Conservation (phyloP, 1,139 yeast genomes). For the Lodderomyces margitis region DNA sequence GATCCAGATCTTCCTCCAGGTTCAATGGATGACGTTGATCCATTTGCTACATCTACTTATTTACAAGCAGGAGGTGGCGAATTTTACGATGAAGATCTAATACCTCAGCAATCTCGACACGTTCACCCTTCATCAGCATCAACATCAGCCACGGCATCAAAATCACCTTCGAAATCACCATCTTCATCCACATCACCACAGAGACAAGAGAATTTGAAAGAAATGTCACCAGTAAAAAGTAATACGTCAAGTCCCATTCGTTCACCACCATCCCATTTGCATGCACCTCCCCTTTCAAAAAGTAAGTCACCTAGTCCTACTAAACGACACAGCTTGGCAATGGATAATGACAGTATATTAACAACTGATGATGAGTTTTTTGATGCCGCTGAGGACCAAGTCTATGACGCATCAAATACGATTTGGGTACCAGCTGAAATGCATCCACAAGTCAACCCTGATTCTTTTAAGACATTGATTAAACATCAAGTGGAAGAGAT, state of each 20-base stretch:
- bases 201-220: background rate
- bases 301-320: constrained; percentile 11
- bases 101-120: constrained; percentile 7
- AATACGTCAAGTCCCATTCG: background rate
- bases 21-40: constrained; percentile 32
- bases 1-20: constrained; percentile 54
- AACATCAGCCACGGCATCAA: background rate
- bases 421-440: constrained; percentile 95
- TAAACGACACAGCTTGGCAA: constrained; percentile 6
- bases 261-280: constrained; percentile 3
- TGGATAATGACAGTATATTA: constrained; percentile 11
- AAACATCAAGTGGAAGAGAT: constrained; percentile 77
- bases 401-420: constrained; percentile 28
- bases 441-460: constrained; percentile 93
- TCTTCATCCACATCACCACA: constrained; percentile 10
- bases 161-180: constrained; percentile 8
- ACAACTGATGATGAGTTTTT: constrained; percentile 22
- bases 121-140: background rate
- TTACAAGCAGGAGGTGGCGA: constrained; percentile 2
- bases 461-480: constrained; percentile 80
- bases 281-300: constrained; percentile 7
- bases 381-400: constrained; percentile 28
- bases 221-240: constrained; percentile 1
- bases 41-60: constrained; percentile 5
- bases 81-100: constrained; percentile 11